Percentiles rank a stretch among this genome's conserved stretches.
phyloP scores from a whole-genome alignment of 768 basidiomycete genomes.

The Boletus reticulatus region DNA sequence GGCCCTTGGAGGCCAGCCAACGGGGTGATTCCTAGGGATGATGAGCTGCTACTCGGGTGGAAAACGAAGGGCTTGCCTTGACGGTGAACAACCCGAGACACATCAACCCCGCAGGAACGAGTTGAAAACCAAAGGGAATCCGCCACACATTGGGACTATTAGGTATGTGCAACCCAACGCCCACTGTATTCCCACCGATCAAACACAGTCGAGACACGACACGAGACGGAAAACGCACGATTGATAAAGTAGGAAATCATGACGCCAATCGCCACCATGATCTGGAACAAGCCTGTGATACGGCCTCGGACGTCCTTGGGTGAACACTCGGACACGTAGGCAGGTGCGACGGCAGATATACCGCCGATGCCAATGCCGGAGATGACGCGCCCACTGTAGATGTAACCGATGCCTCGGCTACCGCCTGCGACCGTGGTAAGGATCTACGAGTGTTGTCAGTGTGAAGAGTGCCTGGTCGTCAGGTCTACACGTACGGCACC shows the following conservation, averaged over 20 bases:
- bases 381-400: slow-evolving; percentile 80
- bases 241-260: slow-evolving; percentile 86
- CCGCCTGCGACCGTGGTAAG: slow-evolving; percentile 67
- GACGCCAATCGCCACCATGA: slow-evolving; percentile 81
- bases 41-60: slow-evolving; percentile 9
- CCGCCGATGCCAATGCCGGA: slow-evolving; percentile 81
- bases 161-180: slow-evolving; percentile 53
- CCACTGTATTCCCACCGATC: slow-evolving; percentile 39
- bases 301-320: slow-evolving; percentile 86
- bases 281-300: slow-evolving; percentile 84
- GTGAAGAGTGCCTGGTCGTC: neutral
- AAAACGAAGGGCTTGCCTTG: slow-evolving; percentile 36
- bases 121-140: slow-evolving; percentile 72
- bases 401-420: slow-evolving; percentile 56
- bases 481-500: slow-evolving; percentile 60
- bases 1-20: slow-evolving; percentile 68
- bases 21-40: slow-evolving; percentile 64
- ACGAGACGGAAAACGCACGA: slow-evolving; percentile 34
- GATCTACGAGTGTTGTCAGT: slow-evolving; percentile 39
- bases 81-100: slow-evolving; percentile 63
- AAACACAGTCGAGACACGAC: too few species aligned
- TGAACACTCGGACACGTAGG: slow-evolving; percentile 83
- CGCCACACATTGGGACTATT: slow-evolving; percentile 56
- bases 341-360: slow-evolving; percentile 81
- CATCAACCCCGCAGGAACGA: slow-evolving; percentile 75